Base-by-base conservation (phyloP, 495 filamentous ascomycete species). In the Aspergillus affinis region DNA sequence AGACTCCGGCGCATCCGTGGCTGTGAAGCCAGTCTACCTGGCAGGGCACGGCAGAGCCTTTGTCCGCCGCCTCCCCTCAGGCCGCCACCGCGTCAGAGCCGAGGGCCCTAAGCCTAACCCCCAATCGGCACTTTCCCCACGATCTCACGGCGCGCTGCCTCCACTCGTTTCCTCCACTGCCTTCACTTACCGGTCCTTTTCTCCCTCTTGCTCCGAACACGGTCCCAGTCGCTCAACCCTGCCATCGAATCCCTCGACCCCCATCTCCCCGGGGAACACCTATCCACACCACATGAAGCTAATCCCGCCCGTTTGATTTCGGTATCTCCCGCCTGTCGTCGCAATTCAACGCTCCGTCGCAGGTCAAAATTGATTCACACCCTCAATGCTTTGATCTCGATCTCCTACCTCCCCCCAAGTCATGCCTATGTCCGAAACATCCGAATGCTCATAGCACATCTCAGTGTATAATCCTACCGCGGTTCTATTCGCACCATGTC, bases 401-500 rank as follows among this genome's bases (percentile, higher is more conserved):
- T 41, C 36, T 13, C 36, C 36, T 26, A 15, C 13, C 36, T 17
- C 36, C 27, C 27, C 26, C 26, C 41, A 2, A 18, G 13, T 44
- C 3, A 30, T 57, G 30, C 21, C 41, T 41, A 12, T 19, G 23
- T 26, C 46, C 13, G 46, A 29, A 23, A 49, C 46, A 46, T 46
- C n/a, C 48, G n/a, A 44, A 51, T 27, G 32, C 9, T 19, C 18
- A 6, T 26, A 29, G 32, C 7, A 19, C 23, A 30, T 6, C 2
- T n/a, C 26, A 48, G n/a, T 49, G 20, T 17, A 17, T 29, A 23
- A 18, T 36, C 15, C n/a, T 13, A 29, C 50, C 7, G 12, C 20
- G 36, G 36, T 15, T 52, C 50, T 13, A 26, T 51, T 55, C 20
- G 48, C 65, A 62, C 54, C 48, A 78, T 78, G 75, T 77, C 75